Percentiles rank a stretch among this genome's conserved stretches.
Evolutionary conservation across 768 basidiomycete genomes (phyloP).

Genomic region (Clitopilus hobsonii): DNA sequence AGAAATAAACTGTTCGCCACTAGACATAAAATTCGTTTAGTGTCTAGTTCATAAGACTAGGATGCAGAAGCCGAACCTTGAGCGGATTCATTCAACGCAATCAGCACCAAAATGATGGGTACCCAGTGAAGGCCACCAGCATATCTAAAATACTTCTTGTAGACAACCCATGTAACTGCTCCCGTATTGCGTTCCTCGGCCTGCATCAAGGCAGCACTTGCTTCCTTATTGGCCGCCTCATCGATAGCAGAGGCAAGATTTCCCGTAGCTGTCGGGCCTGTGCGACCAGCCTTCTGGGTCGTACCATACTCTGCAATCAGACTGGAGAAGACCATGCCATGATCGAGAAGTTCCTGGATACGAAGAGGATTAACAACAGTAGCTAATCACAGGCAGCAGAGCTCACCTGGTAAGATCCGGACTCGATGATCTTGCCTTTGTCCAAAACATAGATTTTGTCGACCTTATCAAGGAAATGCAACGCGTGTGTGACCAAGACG

Average conservation of each 20-base stretch:
- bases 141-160: constrained; percentile 39
- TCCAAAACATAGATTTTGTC: constrained; percentile 67
- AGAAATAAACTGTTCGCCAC: constrained; percentile 67
- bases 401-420: constrained; percentile 54
- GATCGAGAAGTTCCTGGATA: constrained; percentile 42
- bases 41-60: background rate
- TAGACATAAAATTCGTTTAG: constrained; percentile 9
- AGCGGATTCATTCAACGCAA: constrained; percentile 44
- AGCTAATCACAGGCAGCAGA: constrained; percentile 7
- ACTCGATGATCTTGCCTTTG: constrained; percentile 51
- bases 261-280: constrained; percentile 10
- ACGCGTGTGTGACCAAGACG: constrained; percentile 56
- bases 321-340: constrained; percentile 38
- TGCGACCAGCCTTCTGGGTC: constrained; percentile 30
- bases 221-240: constrained; percentile 20
- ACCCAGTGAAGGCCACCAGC: constrained; percentile 48
- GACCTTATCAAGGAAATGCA: constrained; percentile 53
- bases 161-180: constrained; percentile 44
- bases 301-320: constrained; percentile 56
- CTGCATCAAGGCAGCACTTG: constrained; percentile 37
- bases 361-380: no score
- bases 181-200: constrained; percentile 55
- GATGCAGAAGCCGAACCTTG: constrained; percentile 30
- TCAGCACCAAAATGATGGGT: constrained; percentile 37
- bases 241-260: constrained; percentile 1